Conservation (phyloP, 768 basidiomycete species). For the Termitomyces sp. region DNA sequence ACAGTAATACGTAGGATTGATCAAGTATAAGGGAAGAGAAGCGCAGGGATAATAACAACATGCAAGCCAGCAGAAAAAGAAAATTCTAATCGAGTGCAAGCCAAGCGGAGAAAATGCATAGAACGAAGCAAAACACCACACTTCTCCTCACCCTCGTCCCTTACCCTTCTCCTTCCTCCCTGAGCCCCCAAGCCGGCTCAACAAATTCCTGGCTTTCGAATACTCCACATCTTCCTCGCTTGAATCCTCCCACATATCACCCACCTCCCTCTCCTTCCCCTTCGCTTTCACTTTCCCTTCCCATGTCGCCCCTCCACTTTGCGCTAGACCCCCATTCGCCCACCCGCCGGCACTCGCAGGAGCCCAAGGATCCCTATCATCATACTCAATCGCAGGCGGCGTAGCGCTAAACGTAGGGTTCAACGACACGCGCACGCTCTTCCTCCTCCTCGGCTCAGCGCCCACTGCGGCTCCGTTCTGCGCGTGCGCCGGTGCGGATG, state of each 20-base stretch:
- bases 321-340: slow-evolving; percentile 9
- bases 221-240: slow-evolving; percentile 76
- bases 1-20: neutral
- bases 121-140: too few species aligned
- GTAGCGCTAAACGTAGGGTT: slow-evolving; percentile 73
- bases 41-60: too few species aligned
- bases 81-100: too few species aligned
- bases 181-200: slow-evolving; percentile 28
- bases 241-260: slow-evolving; percentile 69
- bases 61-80: too few species aligned
- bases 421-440: slow-evolving; percentile 77
- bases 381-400: slow-evolving; percentile 61
- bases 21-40: too few species aligned
- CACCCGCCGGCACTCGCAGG: slow-evolving; percentile 16
- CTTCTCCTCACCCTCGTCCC: neutral
- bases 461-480: neutral
- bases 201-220: slow-evolving; percentile 47
- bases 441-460: slow-evolving; percentile 36
- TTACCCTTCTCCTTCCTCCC: neutral
- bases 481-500: neutral
- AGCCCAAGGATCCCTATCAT: slow-evolving; percentile 12
- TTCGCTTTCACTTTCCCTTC: neutral
- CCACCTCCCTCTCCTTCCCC: slow-evolving; percentile 13
- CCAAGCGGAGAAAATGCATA: too few species aligned
- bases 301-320: neutral